Evolutionary conservation across 2,329 filamentous ascomycete genomes (phyloP).

Genomic region (Diaporthe batatas): DNA sequence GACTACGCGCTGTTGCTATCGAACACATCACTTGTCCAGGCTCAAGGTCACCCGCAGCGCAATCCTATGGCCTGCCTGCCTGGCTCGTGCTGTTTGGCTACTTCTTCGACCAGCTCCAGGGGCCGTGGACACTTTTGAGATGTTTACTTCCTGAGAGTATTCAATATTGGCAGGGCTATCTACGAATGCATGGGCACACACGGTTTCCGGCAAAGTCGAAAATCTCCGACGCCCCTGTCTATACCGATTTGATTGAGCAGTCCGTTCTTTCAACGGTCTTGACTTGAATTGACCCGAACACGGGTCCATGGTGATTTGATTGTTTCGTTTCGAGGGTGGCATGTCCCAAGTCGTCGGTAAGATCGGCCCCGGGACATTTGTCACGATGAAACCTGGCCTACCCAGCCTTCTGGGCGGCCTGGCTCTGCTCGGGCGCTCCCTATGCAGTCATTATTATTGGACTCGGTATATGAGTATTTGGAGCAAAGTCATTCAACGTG

Average conservation of each 20-base stretch:
- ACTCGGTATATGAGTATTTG: background rate
- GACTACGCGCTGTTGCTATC: background rate
- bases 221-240: background rate
- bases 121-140: background rate
- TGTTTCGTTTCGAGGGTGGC: conserved; percentile 8
- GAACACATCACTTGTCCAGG: background rate
- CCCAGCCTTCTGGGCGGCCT: background rate
- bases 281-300: background rate
- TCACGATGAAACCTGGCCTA: conserved; percentile 20
- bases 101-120: background rate
- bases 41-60: background rate
- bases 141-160: background rate
- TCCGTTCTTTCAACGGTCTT: background rate
- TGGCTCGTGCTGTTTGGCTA: no score
- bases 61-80: background rate
- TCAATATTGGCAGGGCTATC: background rate
- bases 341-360: conserved; percentile 2
- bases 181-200: no score
- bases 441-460: no score
- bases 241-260: background rate
- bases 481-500: background rate
- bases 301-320: background rate
- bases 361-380: conserved; percentile 10
- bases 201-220: background rate
- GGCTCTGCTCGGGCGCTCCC: no score